Percentiles rank a stretch among this genome's conserved stretches.
These are phyloP conservation scores for Vicia villosa DNA, from an alignment of 306 rosid species.

Conservation along the genomic window DNA sequence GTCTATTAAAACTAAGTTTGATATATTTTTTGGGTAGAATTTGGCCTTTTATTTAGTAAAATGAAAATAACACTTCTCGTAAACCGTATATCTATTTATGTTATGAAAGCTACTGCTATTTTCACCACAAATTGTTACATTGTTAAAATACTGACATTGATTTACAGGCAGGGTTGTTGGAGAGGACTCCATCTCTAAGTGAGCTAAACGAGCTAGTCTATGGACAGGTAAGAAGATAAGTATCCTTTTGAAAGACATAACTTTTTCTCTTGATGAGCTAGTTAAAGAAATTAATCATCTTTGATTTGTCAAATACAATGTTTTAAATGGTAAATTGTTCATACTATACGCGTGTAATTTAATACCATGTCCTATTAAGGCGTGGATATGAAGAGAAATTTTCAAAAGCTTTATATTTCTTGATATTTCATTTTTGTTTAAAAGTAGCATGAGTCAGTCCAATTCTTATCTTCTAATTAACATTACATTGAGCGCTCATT, in stretches of 20 bases:
- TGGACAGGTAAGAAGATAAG: conserved; percentile 72
- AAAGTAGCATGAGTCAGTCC: conserved; percentile 2
- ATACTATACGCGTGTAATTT: neutral
- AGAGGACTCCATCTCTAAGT: conserved; percentile 93
- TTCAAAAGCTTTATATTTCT: conserved; percentile 2
- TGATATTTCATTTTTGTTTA: conserved; percentile 26
- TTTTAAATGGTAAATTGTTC: conserved; percentile 14
- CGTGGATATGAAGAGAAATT: neutral
- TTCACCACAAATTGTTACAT: conserved; percentile 38
- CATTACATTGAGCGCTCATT: conserved; percentile 3
- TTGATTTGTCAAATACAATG: conserved; percentile 33
- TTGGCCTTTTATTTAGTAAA: conserved; percentile 5
- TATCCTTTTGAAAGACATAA: conserved; percentile 19
- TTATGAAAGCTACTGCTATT: conserved; percentile 4
- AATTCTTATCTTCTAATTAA: conserved; percentile 10
- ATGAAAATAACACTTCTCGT: conserved; percentile 25
- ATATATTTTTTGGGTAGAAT: conserved; percentile 15
- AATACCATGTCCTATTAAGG: neutral
- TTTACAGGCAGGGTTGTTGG: conserved; percentile 79
- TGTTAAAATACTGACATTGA: conserved; percentile 41
- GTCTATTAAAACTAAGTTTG: conserved; percentile 10
- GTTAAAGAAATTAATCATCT: conserved; percentile 22
- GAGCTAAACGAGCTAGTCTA: conserved; percentile 88
- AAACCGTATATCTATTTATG: conserved; percentile 11
- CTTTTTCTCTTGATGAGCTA: conserved; percentile 27